phyloP scores from a whole-genome alignment of 1,284 basidiomycete species.

The Apiotrichum siamense region DNA sequence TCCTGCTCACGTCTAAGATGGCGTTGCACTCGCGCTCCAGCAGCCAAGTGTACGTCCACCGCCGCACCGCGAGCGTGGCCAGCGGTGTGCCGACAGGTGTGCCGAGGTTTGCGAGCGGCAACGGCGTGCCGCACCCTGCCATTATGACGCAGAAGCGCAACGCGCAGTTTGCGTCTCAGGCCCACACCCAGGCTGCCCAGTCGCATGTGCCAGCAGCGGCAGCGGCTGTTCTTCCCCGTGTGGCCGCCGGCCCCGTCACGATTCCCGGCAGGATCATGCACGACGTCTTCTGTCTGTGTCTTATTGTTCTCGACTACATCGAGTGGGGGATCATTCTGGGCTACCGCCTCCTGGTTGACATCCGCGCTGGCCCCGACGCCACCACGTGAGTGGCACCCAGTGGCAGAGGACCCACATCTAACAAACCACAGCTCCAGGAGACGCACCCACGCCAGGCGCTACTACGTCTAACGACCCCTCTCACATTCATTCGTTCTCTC shows the following conservation, averaged over 20 bases:
- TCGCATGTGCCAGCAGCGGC: too few species aligned
- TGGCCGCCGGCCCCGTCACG: conserved; percentile 5
- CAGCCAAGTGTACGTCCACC: conserved; percentile 2
- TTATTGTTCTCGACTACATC: conserved; percentile 24
- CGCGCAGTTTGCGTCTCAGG: background rate
- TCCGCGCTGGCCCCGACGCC: conserved; percentile 20
- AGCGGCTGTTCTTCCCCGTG: background rate
- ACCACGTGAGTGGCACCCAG: background rate
- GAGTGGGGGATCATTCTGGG: conserved; percentile 28
- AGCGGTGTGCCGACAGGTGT: background rate
- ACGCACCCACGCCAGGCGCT: conserved; percentile 8
- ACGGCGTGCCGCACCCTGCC: background rate
- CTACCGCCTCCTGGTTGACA: conserved; percentile 26
- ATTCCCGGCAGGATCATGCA: conserved; percentile 28
- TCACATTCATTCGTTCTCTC: background rate
- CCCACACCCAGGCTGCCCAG: too few species aligned
- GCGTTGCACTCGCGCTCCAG: conserved; percentile 7
- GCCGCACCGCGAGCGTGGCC: background rate
- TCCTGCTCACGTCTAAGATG: conserved; percentile 10
- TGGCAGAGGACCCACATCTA: background rate
- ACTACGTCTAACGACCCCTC: conserved; percentile 8
- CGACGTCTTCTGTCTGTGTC: conserved; percentile 26
- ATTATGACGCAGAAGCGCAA: conserved; percentile 7
- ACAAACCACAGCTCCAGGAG: background rate
- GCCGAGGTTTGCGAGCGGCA: conserved; percentile 3